These are phyloP conservation scores for Pichia heedii DNA, from an alignment of 805 yeast genomes.

Conservation along the genomic window DNA sequence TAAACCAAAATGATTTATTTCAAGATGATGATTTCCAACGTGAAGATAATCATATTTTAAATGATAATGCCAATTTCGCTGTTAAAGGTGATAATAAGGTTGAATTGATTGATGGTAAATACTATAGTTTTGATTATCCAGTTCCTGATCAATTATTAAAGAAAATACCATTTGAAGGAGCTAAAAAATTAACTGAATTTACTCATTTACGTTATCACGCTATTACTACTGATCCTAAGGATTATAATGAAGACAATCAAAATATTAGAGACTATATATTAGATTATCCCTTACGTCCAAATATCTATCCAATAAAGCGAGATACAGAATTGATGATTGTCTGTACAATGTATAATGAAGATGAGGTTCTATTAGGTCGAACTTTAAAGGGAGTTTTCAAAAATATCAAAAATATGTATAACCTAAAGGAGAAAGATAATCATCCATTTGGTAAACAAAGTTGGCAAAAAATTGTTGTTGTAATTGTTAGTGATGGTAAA, in stretches of 20 bases:
- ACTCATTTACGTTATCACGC: slow-evolving; percentile 87
- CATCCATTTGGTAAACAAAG: slow-evolving; percentile 84
- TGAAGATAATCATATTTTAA: slow-evolving; percentile 10
- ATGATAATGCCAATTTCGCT: slow-evolving; percentile 17
- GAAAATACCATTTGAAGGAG: slow-evolving; percentile 37
- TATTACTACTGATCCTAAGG: slow-evolving; percentile 83
- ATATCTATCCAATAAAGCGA: slow-evolving; percentile 63
- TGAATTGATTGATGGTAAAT: slow-evolving; percentile 55
- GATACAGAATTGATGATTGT: slow-evolving; percentile 80
- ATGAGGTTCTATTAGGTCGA: slow-evolving; percentile 70
- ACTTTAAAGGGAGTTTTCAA: slow-evolving; percentile 86
- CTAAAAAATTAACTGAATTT: slow-evolving; percentile 38
- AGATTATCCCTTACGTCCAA: slow-evolving; percentile 53
- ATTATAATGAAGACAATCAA: slow-evolving; percentile 49
- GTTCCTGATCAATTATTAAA: slow-evolving; percentile 53
- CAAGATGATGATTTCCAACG: slow-evolving; percentile 4
- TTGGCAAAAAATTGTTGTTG: slow-evolving; percentile 89
- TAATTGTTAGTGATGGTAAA: slow-evolving; percentile 87
- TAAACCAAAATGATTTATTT: slow-evolving; percentile 13
- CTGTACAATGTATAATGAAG: slow-evolving; percentile 88
- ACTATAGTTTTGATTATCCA: slow-evolving; percentile 74
- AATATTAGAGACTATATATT: slow-evolving; percentile 26
- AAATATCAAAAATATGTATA: slow-evolving; percentile 67
- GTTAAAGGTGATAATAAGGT: slow-evolving; percentile 31
- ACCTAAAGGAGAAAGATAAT: slow-evolving; percentile 33